Evolutionary conservation across 2,329 filamentous ascomycete genomes (phyloP).

Genomic region (Epichloe brachyelytri): DNA sequence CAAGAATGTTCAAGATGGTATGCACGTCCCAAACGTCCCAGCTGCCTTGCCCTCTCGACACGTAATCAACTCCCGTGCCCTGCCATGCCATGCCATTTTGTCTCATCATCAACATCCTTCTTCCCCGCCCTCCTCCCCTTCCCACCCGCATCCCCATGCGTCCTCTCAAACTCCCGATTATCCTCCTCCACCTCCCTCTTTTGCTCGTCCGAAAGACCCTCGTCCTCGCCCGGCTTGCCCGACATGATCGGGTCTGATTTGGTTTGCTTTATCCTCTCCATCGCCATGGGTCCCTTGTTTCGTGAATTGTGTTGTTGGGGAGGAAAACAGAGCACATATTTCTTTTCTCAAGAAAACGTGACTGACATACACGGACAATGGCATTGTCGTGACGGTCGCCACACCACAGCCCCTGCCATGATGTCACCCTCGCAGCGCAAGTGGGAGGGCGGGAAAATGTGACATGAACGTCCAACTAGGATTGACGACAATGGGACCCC

Average conservation of each 20-base stretch:
- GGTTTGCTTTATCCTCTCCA: no score
- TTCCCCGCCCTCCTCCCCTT: constrained; percentile 21
- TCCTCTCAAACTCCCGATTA: constrained; percentile 43
- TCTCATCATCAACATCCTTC: constrained; percentile 40
- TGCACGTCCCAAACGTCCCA: no score
- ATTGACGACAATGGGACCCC: background rate
- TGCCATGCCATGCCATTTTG: constrained; percentile 11
- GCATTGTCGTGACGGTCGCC: background rate
- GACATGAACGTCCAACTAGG: no score
- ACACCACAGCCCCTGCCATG: background rate
- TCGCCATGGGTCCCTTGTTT: no score
- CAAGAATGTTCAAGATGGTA: no score
- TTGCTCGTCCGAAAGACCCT: constrained; percentile 33
- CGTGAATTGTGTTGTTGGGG: no score
- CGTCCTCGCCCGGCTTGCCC: constrained; percentile 7
- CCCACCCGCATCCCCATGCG: constrained; percentile 31
- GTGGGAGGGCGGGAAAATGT: no score
- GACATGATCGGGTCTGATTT: no score
- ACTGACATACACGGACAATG: no score
- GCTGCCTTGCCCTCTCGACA: no score
- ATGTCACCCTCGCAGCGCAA: background rate
- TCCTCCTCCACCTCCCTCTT: constrained; percentile 41
- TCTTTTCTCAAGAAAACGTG: background rate
- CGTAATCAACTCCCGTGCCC: no score
- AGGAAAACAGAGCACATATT: background rate